These are phyloP conservation scores for Monilinia polystroma DNA, from an alignment of 2,329 filamentous ascomycete genomes.

Conservation along the genomic window DNA sequence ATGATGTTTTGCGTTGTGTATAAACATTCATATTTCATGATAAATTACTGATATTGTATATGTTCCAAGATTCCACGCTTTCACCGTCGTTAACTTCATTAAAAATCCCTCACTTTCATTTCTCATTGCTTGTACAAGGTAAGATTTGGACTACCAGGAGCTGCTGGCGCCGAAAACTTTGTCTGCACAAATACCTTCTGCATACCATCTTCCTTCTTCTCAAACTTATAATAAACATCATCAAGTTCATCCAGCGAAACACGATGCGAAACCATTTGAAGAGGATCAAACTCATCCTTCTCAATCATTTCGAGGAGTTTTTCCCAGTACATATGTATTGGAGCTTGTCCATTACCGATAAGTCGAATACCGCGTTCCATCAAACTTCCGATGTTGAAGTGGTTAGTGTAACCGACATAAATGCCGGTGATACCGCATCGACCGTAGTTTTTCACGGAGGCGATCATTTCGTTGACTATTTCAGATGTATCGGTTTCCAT, in stretches of 20 bases:
- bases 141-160: slow-evolving; percentile 47
- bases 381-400: slow-evolving; percentile 53
- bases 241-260: slow-evolving; percentile 71
- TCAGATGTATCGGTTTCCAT: slow-evolving; percentile 83
- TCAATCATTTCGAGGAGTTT: slow-evolving; percentile 68
- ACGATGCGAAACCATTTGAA: slow-evolving; percentile 79
- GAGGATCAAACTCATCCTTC: slow-evolving; percentile 66
- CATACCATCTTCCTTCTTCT: slow-evolving; percentile 63
- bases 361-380: slow-evolving; percentile 87
- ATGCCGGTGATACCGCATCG: slow-evolving; percentile 75
- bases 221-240: slow-evolving; percentile 61
- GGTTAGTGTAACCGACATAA: slow-evolving; percentile 53
- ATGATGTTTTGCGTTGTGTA: not conserved
- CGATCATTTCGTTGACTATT: slow-evolving; percentile 77
- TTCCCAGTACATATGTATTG: slow-evolving; percentile 83
- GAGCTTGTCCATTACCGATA: slow-evolving; percentile 65
- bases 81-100: not conserved
- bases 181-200: slow-evolving; percentile 75
- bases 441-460: slow-evolving; percentile 69
- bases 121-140: slow-evolving; percentile 12
- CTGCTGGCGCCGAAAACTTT: slow-evolving; percentile 53
- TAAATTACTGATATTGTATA: not conserved
- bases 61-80: not conserved
- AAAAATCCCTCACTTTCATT: not conserved
- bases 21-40: not conserved